Conservation (phyloP, 768 basidiomycete species). For the Coprinopsis strossmayeri region DNA sequence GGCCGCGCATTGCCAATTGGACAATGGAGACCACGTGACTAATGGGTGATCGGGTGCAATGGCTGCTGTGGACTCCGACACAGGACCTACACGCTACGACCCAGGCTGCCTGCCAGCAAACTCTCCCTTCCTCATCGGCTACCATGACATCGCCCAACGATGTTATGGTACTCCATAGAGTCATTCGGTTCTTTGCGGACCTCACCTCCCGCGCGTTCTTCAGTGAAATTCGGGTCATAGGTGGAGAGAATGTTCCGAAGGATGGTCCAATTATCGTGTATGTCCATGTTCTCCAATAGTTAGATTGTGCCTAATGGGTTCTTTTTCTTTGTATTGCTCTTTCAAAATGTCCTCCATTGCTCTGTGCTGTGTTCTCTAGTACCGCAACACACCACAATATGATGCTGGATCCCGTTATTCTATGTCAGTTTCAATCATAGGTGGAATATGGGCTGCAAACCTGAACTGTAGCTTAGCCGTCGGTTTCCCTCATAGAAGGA, state of each 20-base stretch:
- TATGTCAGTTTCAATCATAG: slow-evolving; percentile 59
- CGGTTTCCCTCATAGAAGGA: slow-evolving; percentile 74
- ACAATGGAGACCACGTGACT: no score
- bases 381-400: slow-evolving; percentile 76
- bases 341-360: no score
- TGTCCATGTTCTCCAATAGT: slow-evolving; percentile 23
- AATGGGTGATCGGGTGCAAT: neutral
- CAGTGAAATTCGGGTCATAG: slow-evolving; percentile 79
- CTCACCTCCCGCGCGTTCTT: slow-evolving; percentile 85
- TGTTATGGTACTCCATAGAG: slow-evolving; percentile 51
- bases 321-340: no score
- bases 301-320: no score
- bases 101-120: slow-evolving; percentile 1
- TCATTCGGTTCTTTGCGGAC: slow-evolving; percentile 64
- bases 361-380: slow-evolving; percentile 10
- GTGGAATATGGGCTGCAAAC: no score
- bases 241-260: slow-evolving; percentile 80
- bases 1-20: no score
- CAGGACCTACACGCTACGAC: neutral
- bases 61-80: neutral
- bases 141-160: slow-evolving; percentile 19
- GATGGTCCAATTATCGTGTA: slow-evolving; percentile 93
- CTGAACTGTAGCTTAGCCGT: no score
- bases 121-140: neutral
- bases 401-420: slow-evolving; percentile 82